These are phyloP conservation scores for Cryoendolithus antarcticus DNA, from an alignment of 2,329 filamentous ascomycete species.

Conservation along the genomic window DNA sequence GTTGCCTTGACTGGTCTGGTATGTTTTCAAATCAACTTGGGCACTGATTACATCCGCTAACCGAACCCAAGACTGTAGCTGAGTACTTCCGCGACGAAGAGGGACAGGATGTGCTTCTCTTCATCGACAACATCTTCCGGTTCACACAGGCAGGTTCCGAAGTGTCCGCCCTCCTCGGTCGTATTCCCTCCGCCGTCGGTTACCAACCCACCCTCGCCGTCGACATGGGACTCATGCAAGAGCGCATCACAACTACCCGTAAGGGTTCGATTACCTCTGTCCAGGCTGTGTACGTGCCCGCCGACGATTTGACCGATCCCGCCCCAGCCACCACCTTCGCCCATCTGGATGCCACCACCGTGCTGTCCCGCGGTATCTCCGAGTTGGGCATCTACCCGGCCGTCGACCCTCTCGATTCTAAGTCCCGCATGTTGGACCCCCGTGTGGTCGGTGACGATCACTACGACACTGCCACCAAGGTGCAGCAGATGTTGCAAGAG, in stretches of 20 bases:
- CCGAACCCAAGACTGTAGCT: constrained; percentile 33
- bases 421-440: constrained; percentile 98
- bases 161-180: constrained; percentile 96
- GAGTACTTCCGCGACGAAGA: constrained; percentile 72
- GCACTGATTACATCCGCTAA: not conserved
- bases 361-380: constrained; percentile 99
- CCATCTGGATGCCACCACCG: constrained; percentile 99
- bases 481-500: constrained; percentile 99
- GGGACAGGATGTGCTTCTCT: constrained; percentile 60
- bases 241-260: constrained; percentile 98
- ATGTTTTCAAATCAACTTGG: not conserved
- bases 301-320: constrained; percentile 99
- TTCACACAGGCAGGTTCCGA: constrained; percentile 99
- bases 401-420: constrained; percentile 98
- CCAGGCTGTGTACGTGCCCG: constrained; percentile 99
- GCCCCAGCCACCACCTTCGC: constrained; percentile 98
- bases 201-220: constrained; percentile 98
- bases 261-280: constrained; percentile 99
- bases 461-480: constrained; percentile 86
- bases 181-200: constrained; percentile 99
- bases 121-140: constrained; percentile 99
- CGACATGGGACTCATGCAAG: constrained; percentile 99
- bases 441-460: constrained; percentile 97
- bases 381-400: constrained; percentile 99
- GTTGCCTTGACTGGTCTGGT: constrained; percentile 77